Evolutionary conservation across 1,139 yeast species (phyloP).

Genomic region (Candida sanyaensis): DNA sequence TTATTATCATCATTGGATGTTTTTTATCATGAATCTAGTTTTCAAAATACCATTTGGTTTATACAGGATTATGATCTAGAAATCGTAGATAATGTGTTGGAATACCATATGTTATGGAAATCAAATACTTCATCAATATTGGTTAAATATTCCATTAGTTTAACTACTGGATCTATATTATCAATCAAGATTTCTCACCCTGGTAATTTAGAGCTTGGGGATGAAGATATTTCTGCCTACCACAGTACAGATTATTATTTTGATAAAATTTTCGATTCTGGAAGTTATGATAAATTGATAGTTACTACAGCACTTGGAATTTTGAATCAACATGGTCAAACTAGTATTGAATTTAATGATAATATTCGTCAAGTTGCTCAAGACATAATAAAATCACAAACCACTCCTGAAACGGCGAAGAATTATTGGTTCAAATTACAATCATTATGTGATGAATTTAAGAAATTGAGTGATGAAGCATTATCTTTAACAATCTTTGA

Average conservation of each 20-base stretch:
- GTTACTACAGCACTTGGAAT: constrained; percentile 43
- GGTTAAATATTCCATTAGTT: constrained; percentile 22
- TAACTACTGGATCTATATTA: constrained; percentile 19
- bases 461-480: constrained; percentile 58
- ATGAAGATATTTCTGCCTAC: constrained; percentile 25
- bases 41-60: constrained; percentile 47
- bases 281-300: constrained; percentile 44
- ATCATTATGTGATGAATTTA: constrained; percentile 67
- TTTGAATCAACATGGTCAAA: constrained; percentile 26
- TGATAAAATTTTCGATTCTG: constrained; percentile 48
- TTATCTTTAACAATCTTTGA: constrained; percentile 18
- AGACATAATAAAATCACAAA: constrained; percentile 24
- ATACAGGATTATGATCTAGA: constrained; percentile 41
- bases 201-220: constrained; percentile 11
- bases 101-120: constrained; percentile 55
- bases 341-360: constrained; percentile 9
- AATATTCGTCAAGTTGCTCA: constrained; percentile 19
- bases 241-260: constrained; percentile 39
- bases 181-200: constrained; percentile 22
- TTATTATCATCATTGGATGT: constrained; percentile 11
- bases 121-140: constrained; percentile 58
- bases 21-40: constrained; percentile 11
- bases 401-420: constrained; percentile 9
- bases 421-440: constrained; percentile 58
- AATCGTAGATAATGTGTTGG: constrained; percentile 21